Evolutionary conservation across 129 eudicot species (phyloP), one percentile per base, ranked within the genome.

Genomic region (Dittrichia graveolens): DNA sequence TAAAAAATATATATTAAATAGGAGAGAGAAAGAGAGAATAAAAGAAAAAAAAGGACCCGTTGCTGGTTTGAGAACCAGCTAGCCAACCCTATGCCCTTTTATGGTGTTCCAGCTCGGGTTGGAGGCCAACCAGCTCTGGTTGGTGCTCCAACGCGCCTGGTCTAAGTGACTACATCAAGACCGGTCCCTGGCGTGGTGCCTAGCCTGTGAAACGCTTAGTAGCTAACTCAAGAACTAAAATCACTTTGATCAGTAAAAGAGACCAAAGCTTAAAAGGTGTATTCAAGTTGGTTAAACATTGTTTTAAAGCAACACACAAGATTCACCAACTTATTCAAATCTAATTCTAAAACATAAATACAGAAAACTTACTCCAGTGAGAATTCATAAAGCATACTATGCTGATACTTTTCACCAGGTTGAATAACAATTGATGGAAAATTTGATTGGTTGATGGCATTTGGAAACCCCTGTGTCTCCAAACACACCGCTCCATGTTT

Each of bases 391-490:
- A 92, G 44, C 96, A 92, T 92, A 75, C 82, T 92, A 69, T 92
- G 98, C 74, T 75, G 65, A 73, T 92, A 92, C 84, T 80, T 92
- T 65, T 78, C 85, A 14, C 98, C 98, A 6, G 98, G 88, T 18
- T 79, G 84, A 66, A 92, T 92, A 11, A 92, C 78, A 24, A 89
- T 80, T 2, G 91, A 89, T 0, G 98, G 98, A 45, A 92, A 92
- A 37, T 85, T 87, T 3, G 83, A 73, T 69, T 80, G 80, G 54
- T 92, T 92, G n/a, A 92, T 39, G 2, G 98, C 96, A 72, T 89
- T 84, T 5, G 96, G 98, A 71, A 89, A 92, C 13, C 98, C 96
- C 49, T 92, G 98, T 0, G 99, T 90, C 89, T 95, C 99, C 78
- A 95, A 68, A 71, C 99, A 95, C 4, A 77, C 85, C n/a, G 88